Evolutionary conservation across 2,329 filamentous ascomycete species (phyloP).

Genomic region (Trichoderma guizhouense): DNA sequence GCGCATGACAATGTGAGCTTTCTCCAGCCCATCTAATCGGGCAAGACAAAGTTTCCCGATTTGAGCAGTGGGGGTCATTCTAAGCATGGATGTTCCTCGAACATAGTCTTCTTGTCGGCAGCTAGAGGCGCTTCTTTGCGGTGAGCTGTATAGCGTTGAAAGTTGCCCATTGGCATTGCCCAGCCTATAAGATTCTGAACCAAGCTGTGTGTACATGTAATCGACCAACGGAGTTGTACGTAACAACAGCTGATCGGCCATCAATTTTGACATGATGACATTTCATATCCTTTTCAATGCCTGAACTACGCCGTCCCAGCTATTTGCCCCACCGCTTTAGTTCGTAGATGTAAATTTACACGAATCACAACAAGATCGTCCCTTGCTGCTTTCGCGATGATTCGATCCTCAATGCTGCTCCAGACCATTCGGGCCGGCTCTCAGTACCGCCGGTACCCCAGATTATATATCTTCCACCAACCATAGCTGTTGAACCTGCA

Average conservation of each 20-base stretch:
- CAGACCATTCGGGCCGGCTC: conserved; percentile 16
- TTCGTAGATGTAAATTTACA: not conserved
- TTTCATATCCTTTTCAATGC: not conserved
- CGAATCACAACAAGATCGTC: not conserved
- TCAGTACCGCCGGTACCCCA: conserved; percentile 3
- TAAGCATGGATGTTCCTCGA: not conserved
- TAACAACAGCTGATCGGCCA: not conserved
- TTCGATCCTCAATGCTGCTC: not conserved
- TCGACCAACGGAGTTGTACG: not conserved
- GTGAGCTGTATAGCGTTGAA: not conserved
- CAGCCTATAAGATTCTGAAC: not conserved
- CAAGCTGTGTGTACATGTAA: not conserved
- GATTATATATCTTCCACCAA: conserved; percentile 19
- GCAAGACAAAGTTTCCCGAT: not conserved
- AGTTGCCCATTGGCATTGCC: not conserved
- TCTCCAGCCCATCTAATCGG: not conserved
- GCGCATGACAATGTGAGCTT: not conserved
- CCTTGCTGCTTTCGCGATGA: not conserved
- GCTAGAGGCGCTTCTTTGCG: not conserved
- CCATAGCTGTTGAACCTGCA: not conserved
- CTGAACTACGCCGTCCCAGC: not conserved
- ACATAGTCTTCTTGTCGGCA: not conserved
- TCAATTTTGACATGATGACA: not conserved
- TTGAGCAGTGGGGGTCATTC: not conserved
- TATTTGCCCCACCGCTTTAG: not conserved